Conservation (phyloP, 2,329 filamentous ascomycete species). For the Dothistroma pini region DNA sequence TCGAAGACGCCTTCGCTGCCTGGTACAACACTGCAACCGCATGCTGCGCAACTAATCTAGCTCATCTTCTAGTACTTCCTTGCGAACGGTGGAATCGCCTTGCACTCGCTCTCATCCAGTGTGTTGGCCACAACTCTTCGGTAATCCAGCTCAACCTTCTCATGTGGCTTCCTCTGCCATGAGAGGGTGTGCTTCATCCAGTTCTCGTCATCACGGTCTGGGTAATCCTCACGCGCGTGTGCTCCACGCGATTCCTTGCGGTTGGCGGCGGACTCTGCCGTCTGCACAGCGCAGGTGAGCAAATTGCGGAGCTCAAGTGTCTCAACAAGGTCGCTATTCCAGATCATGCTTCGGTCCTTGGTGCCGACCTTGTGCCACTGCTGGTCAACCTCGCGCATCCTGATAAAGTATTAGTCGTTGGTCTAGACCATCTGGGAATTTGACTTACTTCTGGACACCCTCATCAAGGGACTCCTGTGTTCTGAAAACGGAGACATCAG, state of each 20-base stretch:
- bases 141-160: constrained; percentile 81
- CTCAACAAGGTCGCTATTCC: constrained; percentile 97
- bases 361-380: constrained; percentile 80
- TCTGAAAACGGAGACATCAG: constrained; percentile 93
- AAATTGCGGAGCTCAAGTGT: constrained; percentile 93
- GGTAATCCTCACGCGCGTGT: constrained; percentile 94
- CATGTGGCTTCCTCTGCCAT: constrained; percentile 91
- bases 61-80: constrained; percentile 70
- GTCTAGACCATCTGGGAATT: neutral
- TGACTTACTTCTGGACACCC: constrained; percentile 66
- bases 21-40: constrained; percentile 12
- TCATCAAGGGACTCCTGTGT: constrained; percentile 91
- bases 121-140: constrained; percentile 77
- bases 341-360: constrained; percentile 99
- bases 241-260: constrained; percentile 97
- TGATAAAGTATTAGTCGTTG: constrained; percentile 21
- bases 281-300: constrained; percentile 94
- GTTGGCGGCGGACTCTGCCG: constrained; percentile 82
- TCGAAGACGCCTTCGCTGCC: constrained; percentile 19
- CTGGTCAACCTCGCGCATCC: constrained; percentile 77
- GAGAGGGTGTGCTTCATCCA: constrained; percentile 99
- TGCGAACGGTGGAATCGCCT: constrained; percentile 95
- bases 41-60: constrained; percentile 4
- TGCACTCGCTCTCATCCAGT: constrained; percentile 93
- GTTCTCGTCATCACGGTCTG: constrained; percentile 88